Conservation (phyloP, 2,329 filamentous ascomycete genomes). For the Graphiopsis chlorocephala region DNA sequence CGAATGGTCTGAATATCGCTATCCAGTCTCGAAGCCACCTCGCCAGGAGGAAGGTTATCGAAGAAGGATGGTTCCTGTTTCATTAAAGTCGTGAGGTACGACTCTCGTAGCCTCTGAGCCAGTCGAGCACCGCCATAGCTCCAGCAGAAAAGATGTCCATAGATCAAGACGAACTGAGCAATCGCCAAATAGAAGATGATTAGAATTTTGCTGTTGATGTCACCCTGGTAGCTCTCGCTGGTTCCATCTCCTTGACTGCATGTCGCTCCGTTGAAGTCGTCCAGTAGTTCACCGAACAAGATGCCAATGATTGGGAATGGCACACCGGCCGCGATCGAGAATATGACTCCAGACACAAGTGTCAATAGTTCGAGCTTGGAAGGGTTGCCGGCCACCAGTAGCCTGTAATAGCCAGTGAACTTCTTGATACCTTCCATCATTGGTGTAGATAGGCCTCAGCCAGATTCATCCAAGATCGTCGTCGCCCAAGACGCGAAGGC, state of each 20-base stretch:
- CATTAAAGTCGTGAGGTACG: conserved; percentile 58
- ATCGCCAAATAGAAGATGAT: conserved; percentile 62
- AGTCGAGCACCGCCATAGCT: conserved; percentile 62
- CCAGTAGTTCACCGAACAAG: conserved; percentile 62
- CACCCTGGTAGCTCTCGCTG: conserved; percentile 38
- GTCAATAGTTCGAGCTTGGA: conserved; percentile 27
- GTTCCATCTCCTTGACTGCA: conserved; percentile 42
- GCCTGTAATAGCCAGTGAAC: conserved; percentile 11
- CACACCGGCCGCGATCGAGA: conserved; percentile 57
- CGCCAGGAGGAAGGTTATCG: conserved; percentile 60
- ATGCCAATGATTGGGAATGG: conserved; percentile 64
- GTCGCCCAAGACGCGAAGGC: not conserved
- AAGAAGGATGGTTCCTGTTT: conserved; percentile 63
- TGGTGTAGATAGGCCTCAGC: not conserved
- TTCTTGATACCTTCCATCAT: conserved; percentile 5
- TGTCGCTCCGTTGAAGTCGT: conserved; percentile 59
- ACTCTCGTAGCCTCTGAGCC: conserved; percentile 60
- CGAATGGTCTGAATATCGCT: conserved; percentile 66
- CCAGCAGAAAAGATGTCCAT: conserved; percentile 63
- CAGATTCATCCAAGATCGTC: conserved; percentile 7
- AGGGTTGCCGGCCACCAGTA: conserved; percentile 14
- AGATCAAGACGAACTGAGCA: conserved; percentile 62
- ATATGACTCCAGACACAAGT: conserved; percentile 41
- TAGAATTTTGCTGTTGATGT: conserved; percentile 58
- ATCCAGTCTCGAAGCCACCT: conserved; percentile 63